These are phyloP conservation scores for Grifola frondosa DNA, from an alignment of 1,284 basidiomycete genomes.

Conservation along the genomic window DNA sequence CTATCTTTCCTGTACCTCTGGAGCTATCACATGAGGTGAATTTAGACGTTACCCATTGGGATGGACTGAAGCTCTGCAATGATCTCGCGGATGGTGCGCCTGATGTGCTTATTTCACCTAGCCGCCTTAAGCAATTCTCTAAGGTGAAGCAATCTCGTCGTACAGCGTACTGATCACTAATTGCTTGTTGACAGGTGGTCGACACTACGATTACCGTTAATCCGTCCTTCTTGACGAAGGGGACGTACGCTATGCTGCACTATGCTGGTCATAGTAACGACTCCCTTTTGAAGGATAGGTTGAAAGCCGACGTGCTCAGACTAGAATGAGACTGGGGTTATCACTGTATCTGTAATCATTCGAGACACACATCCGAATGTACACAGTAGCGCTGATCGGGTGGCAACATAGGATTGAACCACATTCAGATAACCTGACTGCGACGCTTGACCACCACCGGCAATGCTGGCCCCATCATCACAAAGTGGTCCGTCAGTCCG, in stretches of 20 bases:
- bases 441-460: conserved; percentile 13
- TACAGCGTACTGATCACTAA: background rate
- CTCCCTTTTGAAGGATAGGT: conserved; percentile 34
- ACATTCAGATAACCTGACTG: too few species aligned
- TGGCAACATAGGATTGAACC: too few species aligned
- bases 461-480: conserved; percentile 13
- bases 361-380: background rate
- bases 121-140: conserved; percentile 81
- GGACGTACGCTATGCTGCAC: conserved; percentile 50
- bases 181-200: conserved; percentile 48
- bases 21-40: conserved; percentile 79
- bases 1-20: conserved; percentile 85
- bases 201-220: conserved; percentile 70
- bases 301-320: conserved; percentile 32
- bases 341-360: too few species aligned
- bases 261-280: conserved; percentile 30
- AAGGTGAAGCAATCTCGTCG: conserved; percentile 50
- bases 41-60: conserved; percentile 80
- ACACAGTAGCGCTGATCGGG: too few species aligned
- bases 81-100: conserved; percentile 54
- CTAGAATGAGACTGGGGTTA: too few species aligned
- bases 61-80: conserved; percentile 47
- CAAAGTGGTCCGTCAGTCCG: conserved; percentile 19
- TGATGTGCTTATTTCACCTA: conserved; percentile 84
- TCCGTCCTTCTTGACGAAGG: conserved; percentile 66